Evolutionary conservation across 768 basidiomycete species (phyloP), one percentile per base, ranked within the genome.

Genomic region (Hygrophorus pudorinus): DNA sequence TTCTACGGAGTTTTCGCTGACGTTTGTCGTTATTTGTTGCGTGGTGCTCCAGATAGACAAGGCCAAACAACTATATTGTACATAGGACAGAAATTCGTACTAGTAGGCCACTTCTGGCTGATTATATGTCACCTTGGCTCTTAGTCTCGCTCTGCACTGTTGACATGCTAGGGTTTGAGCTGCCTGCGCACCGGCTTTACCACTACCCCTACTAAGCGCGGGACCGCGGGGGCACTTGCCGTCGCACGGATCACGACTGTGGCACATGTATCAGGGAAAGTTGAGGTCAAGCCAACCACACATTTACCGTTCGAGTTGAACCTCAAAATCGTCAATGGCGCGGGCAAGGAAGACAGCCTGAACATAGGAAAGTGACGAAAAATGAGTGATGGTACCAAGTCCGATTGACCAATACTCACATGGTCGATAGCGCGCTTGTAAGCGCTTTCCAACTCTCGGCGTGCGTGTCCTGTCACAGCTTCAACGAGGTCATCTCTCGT

Each of bases 341-440:
- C 24, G 28, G 16, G 37, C 36, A 7, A 38, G 28, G 13, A 38
- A 30, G 6, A 5, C 21, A 28, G 44, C 44, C 2, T 28, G 44
- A 7, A 35, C 44, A 12, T 35, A 28, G 9, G 37, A 45, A 13
- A 38, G 39, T 24, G n/a, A n/a, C n/a, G n/a, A n/a, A n/a, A 24
- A 24, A 24, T 7, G 24, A 24, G 24, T n/a, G n/a, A 14, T 44
- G 44, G 44, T 38, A 24, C 24, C 31, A 45, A 21, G 28, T 38
- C 7, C 3, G 24, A 24, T 24, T 24, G 3, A 24, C 24, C 24
- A 24, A 24, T 24, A 24, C 24, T 24, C 24, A 24, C 24, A 7
- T 24, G 18, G 37, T 45, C 36, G 36, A 38, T n/a, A 38, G 44
- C 10, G 44, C 37, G 16, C 39, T 35, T 11, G 44, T 38, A 5